A percentile compares a stretch with the other conserved stretches of the same genome.
These are phyloP conservation scores for Pyrrhoderma noxium DNA, from an alignment of 1,284 basidiomycete genomes.

Conservation along the genomic window DNA sequence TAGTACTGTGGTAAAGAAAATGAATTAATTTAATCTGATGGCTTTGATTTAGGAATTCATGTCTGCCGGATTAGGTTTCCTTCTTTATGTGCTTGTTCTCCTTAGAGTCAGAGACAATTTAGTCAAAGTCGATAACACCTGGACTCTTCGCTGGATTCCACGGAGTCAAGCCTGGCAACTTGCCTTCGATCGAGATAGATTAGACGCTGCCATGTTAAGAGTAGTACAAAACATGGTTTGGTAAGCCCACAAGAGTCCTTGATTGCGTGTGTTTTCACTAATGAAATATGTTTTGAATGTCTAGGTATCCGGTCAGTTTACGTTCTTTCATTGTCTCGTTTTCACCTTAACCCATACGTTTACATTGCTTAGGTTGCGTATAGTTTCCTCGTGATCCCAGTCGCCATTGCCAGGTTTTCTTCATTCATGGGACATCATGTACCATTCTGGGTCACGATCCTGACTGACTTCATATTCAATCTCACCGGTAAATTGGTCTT, in stretches of 20 bases:
- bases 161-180: constrained; percentile 25
- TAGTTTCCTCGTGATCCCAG: constrained; percentile 29
- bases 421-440: constrained; percentile 27
- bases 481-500: constrained; percentile 26
- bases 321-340: not conserved
- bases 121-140: constrained; percentile 22
- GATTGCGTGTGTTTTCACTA: not conserved
- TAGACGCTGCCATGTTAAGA: constrained; percentile 22
- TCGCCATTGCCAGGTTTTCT: constrained; percentile 29
- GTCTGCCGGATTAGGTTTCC: constrained; percentile 27
- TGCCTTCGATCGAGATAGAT: constrained; percentile 23
- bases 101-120: constrained; percentile 32
- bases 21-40: not conserved
- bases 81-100: constrained; percentile 28
- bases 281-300: not conserved
- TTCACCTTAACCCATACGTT: not conserved
- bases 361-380: constrained; percentile 27
- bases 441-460: constrained; percentile 27
- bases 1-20: not conserved
- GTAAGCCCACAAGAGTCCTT: not conserved
- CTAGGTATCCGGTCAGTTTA: constrained; percentile 17
- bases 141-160: constrained; percentile 25
- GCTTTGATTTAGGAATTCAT: constrained; percentile 26
- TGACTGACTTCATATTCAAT: constrained; percentile 30
- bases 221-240: constrained; percentile 17